phyloP scores from a whole-genome alignment of 139 green algal genomes.

The Closterium sp. region DNA sequence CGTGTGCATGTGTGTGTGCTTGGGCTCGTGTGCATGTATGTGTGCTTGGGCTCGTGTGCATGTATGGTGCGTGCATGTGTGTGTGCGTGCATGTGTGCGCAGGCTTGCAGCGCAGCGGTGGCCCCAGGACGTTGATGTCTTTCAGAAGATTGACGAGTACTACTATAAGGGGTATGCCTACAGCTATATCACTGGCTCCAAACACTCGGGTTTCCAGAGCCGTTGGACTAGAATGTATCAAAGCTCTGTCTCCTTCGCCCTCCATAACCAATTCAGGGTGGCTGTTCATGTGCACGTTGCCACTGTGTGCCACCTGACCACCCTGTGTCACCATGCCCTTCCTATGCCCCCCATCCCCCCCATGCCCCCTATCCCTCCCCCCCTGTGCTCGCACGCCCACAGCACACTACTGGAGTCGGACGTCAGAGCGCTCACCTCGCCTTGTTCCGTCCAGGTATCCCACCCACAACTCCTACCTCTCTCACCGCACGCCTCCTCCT shows the following conservation, averaged over 20 bases:
- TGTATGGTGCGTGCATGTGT: background rate
- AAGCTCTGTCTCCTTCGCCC: background rate
- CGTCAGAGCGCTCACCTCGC: background rate
- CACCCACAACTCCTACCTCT: too few species aligned
- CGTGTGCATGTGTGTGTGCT: background rate
- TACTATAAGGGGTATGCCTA: background rate
- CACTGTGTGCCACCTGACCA: background rate
- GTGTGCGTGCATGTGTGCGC: background rate
- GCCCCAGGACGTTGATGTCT: background rate
- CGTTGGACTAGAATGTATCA: too few species aligned
- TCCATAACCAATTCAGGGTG: background rate
- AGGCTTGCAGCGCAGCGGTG: background rate
- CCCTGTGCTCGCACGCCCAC: background rate
- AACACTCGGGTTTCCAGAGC: too few species aligned
- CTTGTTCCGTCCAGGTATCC: background rate
- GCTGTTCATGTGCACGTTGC: background rate
- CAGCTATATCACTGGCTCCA: too few species aligned
- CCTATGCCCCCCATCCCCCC: too few species aligned
- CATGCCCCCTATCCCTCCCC: too few species aligned
- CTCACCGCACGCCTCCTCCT: background rate
- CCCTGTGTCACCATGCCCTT: too few species aligned
- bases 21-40: too few species aligned
- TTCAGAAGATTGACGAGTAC: background rate
- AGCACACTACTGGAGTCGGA: background rate
- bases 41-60: background rate